These are phyloP conservation scores for Pythium aristosporum DNA, from an alignment of 352 stramenopile genomes.

Conservation along the genomic window DNA sequence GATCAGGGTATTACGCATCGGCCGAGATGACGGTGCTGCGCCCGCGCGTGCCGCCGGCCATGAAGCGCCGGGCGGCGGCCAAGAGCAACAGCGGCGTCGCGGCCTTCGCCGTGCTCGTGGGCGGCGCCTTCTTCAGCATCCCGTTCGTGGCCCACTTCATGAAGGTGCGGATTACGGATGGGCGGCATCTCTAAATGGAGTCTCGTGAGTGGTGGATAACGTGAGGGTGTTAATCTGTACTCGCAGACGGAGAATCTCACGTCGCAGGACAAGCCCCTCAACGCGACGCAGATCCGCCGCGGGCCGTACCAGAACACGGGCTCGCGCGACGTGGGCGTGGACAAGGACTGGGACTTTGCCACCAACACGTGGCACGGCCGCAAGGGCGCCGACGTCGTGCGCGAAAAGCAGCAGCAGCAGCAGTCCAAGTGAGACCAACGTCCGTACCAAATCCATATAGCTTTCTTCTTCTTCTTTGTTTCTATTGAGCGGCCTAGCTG, in stretches of 20 bases:
- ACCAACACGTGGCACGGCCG: constrained; percentile 65
- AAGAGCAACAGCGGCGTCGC: constrained; percentile 42
- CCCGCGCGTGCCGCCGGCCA: constrained; percentile 9
- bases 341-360: constrained; percentile 80
- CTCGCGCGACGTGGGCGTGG: constrained; percentile 70
- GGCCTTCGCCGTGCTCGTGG: constrained; percentile 46
- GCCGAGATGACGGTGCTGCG: constrained; percentile 13
- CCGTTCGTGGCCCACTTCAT: constrained; percentile 66
- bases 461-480: background rate
- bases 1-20: background rate
- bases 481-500: background rate
- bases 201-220: background rate
- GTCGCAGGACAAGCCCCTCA: constrained; percentile 55
- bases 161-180: constrained; percentile 40
- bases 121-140: constrained; percentile 69
- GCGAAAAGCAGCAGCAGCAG: constrained; percentile 25
- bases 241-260: constrained; percentile 56
- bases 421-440: background rate
- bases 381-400: constrained; percentile 33
- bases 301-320: constrained; percentile 82
- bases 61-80: constrained; percentile 1
- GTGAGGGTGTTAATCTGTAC: background rate
- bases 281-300: constrained; percentile 72
- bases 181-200: no score
- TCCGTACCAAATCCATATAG: background rate